Conservation (phyloP, 2,329 filamentous ascomycete species). For the Colletotrichum navitas region DNA sequence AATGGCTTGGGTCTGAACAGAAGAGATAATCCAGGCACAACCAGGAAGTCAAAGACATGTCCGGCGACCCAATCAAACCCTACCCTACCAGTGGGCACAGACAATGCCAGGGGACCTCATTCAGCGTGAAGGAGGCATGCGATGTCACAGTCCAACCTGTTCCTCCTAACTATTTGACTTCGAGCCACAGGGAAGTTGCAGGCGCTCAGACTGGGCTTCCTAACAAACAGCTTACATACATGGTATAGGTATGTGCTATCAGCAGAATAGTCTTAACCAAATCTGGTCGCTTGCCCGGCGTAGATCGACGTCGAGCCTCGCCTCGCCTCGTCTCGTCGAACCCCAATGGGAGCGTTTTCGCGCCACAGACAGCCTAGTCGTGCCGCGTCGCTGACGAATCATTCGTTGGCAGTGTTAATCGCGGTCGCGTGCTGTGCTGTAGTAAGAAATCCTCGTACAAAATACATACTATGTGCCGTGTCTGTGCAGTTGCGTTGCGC, state of each 20-base stretch:
- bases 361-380: background rate
- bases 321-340: background rate
- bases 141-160: too few relatives aligned
- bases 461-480: background rate
- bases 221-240: background rate
- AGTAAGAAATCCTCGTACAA: constrained; percentile 1
- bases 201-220: background rate
- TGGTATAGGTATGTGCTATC: background rate
- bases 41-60: background rate
- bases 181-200: background rate
- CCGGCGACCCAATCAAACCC: background rate
- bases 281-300: background rate
- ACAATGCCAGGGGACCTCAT: constrained; percentile 1
- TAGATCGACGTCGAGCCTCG: background rate
- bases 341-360: background rate
- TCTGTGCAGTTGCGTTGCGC: background rate
- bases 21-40: background rate
- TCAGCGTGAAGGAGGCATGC: background rate
- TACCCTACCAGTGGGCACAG: background rate
- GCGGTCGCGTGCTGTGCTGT: background rate
- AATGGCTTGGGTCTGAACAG: too few relatives aligned
- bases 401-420: constrained; percentile 3
- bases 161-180: background rate
- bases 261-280: background rate
- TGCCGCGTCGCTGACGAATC: constrained; percentile 3